Base-by-base conservation (phyloP, 768 basidiomycete genomes). In the Rhizopogon vesiculosus region DNA sequence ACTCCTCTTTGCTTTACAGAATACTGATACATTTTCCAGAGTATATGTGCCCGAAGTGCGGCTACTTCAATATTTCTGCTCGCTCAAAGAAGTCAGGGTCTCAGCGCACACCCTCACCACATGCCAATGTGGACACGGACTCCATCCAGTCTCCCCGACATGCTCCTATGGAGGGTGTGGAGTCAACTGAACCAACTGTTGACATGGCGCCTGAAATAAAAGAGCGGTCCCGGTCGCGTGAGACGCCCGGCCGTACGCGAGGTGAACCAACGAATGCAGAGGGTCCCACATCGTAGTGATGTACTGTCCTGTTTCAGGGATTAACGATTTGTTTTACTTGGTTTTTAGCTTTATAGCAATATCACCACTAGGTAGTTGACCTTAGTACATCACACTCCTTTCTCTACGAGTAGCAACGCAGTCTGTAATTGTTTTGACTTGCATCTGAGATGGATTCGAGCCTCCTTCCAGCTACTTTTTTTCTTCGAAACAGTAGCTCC, bases 11-110 rank as follows among this genome's bases (percentile, higher is more conserved):
- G 31, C 18, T 41, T 40, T 43, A 51, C 19, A 45, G 48, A 25
- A 18, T 39, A 5, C 39, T 54, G 52, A 39, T 58, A 41, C 3
- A 19, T 41, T 18, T 12, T 13, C 15, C 63, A 95, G 93, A 93
- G 74, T 96, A 92, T 62, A 71, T 83, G 25, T 96, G 93, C 67
- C 89, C 85, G 0, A 91, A 90, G 66, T 96, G 93, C 66, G 85
- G 85, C 7, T 83, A 87, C 70, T 91, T 95, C 69, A 95, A 96
- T 63, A 72, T 77, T 5, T 76, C 79, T 0, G 67, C 65, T 15
- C 65, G 69, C 58, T 70, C 69, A 19, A 70, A 72, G 64, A 72
- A 59, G 60, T 61, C 42, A 41, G 55, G 55, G 45, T 57, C 53
- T 51, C 60, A 57, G 22, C 70, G 59, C 54, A 61, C 62, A 6